Percentiles rank a stretch among this genome's conserved stretches.
Evolutionary conservation across 2,329 filamentous ascomycete genomes (phyloP).

Genomic region (Fusarium sp.): DNA sequence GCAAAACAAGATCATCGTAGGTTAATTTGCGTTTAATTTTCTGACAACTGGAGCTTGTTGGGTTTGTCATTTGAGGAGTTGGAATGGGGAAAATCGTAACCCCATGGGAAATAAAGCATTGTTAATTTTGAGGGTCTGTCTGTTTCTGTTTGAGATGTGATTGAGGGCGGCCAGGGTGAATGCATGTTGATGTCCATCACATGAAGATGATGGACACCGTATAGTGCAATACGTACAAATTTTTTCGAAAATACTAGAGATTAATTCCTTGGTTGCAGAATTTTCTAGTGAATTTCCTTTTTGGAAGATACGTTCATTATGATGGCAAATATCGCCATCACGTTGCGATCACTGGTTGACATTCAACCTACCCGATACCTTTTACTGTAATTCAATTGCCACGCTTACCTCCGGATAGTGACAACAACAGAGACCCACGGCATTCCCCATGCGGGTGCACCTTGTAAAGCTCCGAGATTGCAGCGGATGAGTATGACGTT

Average conservation of each 20-base stretch:
- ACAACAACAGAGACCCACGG: neutral
- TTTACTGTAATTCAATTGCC: neutral
- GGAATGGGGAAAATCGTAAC: neutral
- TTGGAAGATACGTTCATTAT: neutral
- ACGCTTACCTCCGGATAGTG: neutral
- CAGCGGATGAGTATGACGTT: conserved; percentile 18
- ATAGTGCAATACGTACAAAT: accelerated
- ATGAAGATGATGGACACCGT: neutral
- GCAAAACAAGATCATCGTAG: neutral
- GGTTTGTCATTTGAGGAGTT: neutral
- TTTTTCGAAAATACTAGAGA: neutral
- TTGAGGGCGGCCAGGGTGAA: neutral
- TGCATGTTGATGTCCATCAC: neutral
- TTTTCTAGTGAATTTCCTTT: neutral
- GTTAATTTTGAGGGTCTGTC: conserved; percentile 1
- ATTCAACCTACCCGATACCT: conserved; percentile 14
- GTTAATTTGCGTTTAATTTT: conserved; percentile 3
- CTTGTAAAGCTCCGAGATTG: neutral
- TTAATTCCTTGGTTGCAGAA: neutral
- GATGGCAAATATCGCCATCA: neutral
- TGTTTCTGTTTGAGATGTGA: neutral
- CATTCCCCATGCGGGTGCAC: neutral
- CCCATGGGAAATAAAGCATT: neutral
- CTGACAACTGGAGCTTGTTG: neutral
- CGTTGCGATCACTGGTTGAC: neutral